Base-by-base conservation (phyloP, 2,329 filamentous ascomycete genomes). In the Calonectria pauciramosa region DNA sequence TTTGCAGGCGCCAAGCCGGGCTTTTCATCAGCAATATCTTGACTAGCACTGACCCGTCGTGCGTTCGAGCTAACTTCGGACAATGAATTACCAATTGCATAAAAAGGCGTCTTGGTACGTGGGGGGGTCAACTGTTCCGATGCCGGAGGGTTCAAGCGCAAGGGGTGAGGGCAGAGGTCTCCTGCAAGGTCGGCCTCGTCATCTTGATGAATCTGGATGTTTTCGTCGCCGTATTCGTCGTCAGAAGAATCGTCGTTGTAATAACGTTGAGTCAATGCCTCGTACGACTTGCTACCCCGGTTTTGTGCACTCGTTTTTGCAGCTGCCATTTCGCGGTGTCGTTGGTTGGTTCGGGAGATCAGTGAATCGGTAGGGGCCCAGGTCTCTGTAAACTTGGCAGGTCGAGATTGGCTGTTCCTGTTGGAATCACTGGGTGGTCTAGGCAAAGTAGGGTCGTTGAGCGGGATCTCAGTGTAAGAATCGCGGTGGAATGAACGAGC, bases 341-440 rank as follows among this genome's bases (percentile, higher is more conserved):
- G 87, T 78, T 91, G 86, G 75, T 90, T 88, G 3, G 90, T 91
- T 78, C 89, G 88, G 66, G 86, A 87, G 80, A 90, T 86, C 52
- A 91, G 86, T 2, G 89, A 90, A 49, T 91, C 89, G 0, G 89
- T 88, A 3, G 90, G 85, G 75, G 87, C 87, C 90, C 90, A 91
- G 0, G 89, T 86, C 79, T 91, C 90, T 7, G 87, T 90, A 78
- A 91, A 90, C 76, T 85, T 88, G 52, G 86, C 85, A 1, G 84
- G 77, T 38, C 88, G 88, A 41, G 80, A 81, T 23, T 85, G 86
- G 56, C 83, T 77, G 32, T 73, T 63, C 36, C 73, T 72, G 64
- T 77, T 77, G 60, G 79, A 75, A 38, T 73, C 75, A 77, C 79
- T 76, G 49, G 80, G 67, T 63, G 77, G 77, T 20, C 78, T 81